Base-by-base conservation (phyloP, 257 asterid species). In the Lycium ferocissimum region DNA sequence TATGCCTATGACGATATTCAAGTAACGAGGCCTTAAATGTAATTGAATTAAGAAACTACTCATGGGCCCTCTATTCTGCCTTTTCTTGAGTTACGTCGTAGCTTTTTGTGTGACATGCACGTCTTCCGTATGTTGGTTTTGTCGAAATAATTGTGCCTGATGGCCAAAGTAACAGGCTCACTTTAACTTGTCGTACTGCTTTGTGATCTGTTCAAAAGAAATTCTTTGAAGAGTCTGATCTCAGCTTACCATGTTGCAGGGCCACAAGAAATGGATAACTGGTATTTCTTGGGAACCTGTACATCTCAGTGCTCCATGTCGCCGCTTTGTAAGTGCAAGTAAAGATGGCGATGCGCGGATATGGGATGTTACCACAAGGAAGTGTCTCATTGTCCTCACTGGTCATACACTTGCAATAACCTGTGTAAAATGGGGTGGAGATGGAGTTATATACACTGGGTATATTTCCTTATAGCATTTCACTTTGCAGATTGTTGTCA, bases 331-430 rank as follows among this genome's bases (percentile, higher is more conserved):
- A 38, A 96, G 98, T 90, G 92, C 96, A 62, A 95, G 98, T 90
- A 96, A 96, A 93, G 99, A 96, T 89, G 99, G 99, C 51, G 98
- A 95, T 94, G 98, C 99, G 70, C 94, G 98, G 85, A 96, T 96
- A 89, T 96, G 98, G 99, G 99, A 96, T 87, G 93, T 89, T 83
- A 57, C 92, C 47, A 85, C 90, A 87, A 95, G 86, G 91, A 94
- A 91, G 89, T 94, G 95, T 88, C 88, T 92, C 85, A 90, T 92
- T 84, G 88, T 89, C 86, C 98, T 96, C 84, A 91, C 93, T 37
- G 98, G 99, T 54, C 99, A 96, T 85, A 94, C 98, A 59, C 97
- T 93, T 86, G 97, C 99, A 88, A 86, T 96, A 87, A 96, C 99
- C 49, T 96, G 99, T 85, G 98, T 96, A 82, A 96, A 94, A 88